Percentiles rank a stretch among this genome's conserved stretches.
These are phyloP conservation scores for Globisporangium barbulae DNA, from an alignment of 352 stramenopile genomes.

Conservation along the genomic window DNA sequence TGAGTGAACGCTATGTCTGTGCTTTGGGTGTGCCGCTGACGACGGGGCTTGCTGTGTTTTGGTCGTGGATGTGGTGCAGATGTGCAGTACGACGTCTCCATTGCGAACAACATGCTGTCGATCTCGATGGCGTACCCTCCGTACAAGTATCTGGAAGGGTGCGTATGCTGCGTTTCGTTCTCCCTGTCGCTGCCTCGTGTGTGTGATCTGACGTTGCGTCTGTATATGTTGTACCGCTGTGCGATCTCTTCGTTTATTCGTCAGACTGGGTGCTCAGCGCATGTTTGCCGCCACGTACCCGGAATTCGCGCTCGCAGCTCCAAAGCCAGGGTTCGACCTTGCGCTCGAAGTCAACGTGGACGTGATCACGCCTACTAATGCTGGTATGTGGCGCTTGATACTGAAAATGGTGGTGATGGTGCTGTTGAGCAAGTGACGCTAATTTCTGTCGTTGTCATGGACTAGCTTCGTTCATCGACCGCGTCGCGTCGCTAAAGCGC, in stretches of 20 bases:
- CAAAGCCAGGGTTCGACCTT: conserved; percentile 80
- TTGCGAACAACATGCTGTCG: conserved; percentile 57
- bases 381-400: conserved; percentile 30
- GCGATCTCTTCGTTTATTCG: background rate
- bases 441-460: background rate
- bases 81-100: conserved; percentile 83
- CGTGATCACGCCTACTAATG: conserved; percentile 62
- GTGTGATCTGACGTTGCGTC: background rate
- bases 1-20: background rate
- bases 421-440: background rate
- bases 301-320: conserved; percentile 60
- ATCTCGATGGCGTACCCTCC: conserved; percentile 78
- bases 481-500: conserved; percentile 75
- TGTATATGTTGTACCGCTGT: background rate
- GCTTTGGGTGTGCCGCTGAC: background rate
- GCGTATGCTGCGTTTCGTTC: background rate
- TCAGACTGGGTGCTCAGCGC: conserved; percentile 56
- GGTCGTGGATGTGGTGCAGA: conserved; percentile 29
- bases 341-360: conserved; percentile 78
- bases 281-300: conserved; percentile 77
- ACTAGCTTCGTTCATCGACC: conserved; percentile 69
- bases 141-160: conserved; percentile 71
- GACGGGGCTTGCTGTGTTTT: background rate
- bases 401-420: background rate
- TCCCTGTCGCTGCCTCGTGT: background rate